Evolutionary conservation across 2,329 filamentous ascomycete species (phyloP), one percentile per base, ranked within the genome.

Genomic region (Aspergillus sp.): DNA sequence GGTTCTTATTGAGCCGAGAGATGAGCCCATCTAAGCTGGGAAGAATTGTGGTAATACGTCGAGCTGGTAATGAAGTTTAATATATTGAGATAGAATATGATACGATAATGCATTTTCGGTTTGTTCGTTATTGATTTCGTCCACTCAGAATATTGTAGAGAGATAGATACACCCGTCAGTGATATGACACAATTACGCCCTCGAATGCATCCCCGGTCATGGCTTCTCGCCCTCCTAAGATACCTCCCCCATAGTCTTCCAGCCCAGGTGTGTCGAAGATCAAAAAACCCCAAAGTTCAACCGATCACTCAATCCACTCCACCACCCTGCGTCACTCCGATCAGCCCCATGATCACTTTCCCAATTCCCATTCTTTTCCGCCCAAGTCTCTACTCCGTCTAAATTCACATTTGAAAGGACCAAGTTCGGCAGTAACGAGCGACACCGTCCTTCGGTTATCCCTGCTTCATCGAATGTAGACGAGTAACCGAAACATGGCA

Each of bases 1-100:
- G 78, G 83, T 94, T 4, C 73, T 94, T 72, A 90, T 94, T 71
- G 89, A 92, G 79, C 89, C 89, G 14, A 79, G 89, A 50, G 89
- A 91, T 66, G 89, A 91, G 77, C 89, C 89, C 11, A 90, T 90
- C 62, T 91, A 71, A n/a, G 4, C 16, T 42, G 16, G 36, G 36
- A 14, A 36, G 11, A 6, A 36, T n/a, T 42, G 16, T 42, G 16
- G 16, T 42, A 7, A 42, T n/a, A 3, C 2, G 14, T 4, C 10
- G 9, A 29, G 7, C 9, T 42, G 36, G 14, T 24, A 47, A 24
- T 47, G 22, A 12, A 11, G 22, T 5, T 22, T 20, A 2, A 10
- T 20, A 11, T 22, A 24, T 3, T 47, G 4, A 47, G 45, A 47
- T 47, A 47, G 45, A 47, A 24, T 22, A 24, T 20, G 22, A 22